These are phyloP conservation scores for Diaporthe capsici DNA, from an alignment of 2,329 filamentous ascomycete genomes.

Conservation along the genomic window DNA sequence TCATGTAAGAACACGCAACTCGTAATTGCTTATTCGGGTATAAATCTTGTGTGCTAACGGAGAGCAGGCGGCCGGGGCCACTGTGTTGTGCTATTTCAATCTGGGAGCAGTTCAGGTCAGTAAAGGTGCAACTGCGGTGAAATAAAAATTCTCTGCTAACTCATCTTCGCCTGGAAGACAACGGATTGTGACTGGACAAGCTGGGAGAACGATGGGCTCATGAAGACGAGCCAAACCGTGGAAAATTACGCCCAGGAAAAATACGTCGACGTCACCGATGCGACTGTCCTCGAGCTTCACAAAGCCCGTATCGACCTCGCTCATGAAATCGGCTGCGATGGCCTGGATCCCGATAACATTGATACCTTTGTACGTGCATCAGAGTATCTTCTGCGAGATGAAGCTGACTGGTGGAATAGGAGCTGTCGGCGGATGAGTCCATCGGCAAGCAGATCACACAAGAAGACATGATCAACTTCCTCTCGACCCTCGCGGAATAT, in stretches of 20 bases:
- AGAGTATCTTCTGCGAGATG: background rate
- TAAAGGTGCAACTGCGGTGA: background rate
- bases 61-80: slow-evolving; percentile 20
- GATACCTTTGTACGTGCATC: slow-evolving; percentile 35
- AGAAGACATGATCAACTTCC: slow-evolving; percentile 38
- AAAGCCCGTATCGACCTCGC: slow-evolving; percentile 38
- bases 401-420: slow-evolving; percentile 1
- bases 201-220: slow-evolving; percentile 28
- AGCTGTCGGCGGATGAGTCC: slow-evolving; percentile 28
- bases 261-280: slow-evolving; percentile 37
- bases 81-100: slow-evolving; percentile 39
- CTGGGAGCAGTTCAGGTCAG: slow-evolving; percentile 28
- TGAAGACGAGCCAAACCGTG: slow-evolving; percentile 22
- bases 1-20: slow-evolving; percentile 20
- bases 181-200: slow-evolving; percentile 35
- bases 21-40: background rate
- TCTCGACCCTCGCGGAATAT: slow-evolving; percentile 25
- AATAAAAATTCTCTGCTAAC: too few relatives aligned
- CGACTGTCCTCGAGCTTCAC: slow-evolving; percentile 19
- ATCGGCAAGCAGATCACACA: slow-evolving; percentile 39
- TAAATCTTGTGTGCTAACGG: background rate
- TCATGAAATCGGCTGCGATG: slow-evolving; percentile 38
- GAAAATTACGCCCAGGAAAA: slow-evolving; percentile 34
- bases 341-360: slow-evolving; percentile 38
- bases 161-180: background rate